Base-by-base conservation (phyloP, 148 eudicot species). In the Amaranthus hypochondriacus region DNA sequence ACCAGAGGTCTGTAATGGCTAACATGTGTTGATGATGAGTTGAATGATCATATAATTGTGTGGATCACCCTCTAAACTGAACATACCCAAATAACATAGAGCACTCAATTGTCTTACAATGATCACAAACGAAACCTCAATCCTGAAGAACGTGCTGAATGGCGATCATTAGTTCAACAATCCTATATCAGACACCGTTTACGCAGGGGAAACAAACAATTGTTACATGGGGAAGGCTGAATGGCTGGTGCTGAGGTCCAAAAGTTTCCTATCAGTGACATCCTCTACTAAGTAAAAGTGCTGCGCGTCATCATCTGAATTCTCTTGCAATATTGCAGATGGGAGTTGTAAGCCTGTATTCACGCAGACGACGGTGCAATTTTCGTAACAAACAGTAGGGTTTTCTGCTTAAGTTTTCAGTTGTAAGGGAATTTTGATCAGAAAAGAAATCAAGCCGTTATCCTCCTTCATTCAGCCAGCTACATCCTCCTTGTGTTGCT, bases 401-500 rank as follows among this genome's bases (percentile, higher is more conserved):
- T 49, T 57, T 46, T 51, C 48, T 42, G 53, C 44, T 14, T 56
- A 8, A 2, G 48, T 67, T 1, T 42, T 75, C 50, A 48, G 39
- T 9, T 48, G 66, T 58, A 12, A 66, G 55, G 57, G 61, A 54
- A 39, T 42, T 15, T 28, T 72, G 13, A 12, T 59, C 9, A 66
- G 66, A 70, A 46, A 79, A 57, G 59, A 80, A 53, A 49, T 76
- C 64, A 74, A 69, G 75, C 72, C 60, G 64, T 53, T 62, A 14
- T 68, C 81, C 86, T 56, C 73, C 78, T 4, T 69, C 76, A 56
- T 80, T 77, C 44, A 92, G 74, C 97, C 97, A 87, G 77, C 97
- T 92, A 21, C 62, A 58, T 61, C 88, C 91, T 56, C 78, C 75
- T 74, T 82, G 84, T 81, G 86, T 87, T 58, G 71, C 43, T 8